Evolutionary conservation across 2,329 filamentous ascomycete species (phyloP).

Genomic region (Arthrobotrys sphaeroides): DNA sequence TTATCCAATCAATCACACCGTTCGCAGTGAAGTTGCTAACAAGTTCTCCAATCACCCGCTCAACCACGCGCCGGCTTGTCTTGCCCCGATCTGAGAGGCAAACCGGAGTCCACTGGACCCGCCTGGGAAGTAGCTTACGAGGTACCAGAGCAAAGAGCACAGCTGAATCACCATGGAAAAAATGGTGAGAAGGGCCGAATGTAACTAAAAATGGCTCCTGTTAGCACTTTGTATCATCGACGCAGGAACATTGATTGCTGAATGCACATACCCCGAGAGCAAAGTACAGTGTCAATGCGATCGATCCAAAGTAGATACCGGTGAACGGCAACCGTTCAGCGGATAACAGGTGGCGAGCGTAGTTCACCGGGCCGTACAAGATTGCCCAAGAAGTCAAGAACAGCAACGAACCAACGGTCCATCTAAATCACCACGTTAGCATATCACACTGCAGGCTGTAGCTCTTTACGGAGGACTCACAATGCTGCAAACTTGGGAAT

Average conservation of each 20-base stretch:
- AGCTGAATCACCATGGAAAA: conserved; percentile 85
- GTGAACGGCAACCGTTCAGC: conserved; percentile 89
- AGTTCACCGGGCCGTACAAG: conserved; percentile 88
- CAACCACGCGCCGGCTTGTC: conserved; percentile 88
- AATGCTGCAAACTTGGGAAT: conserved; percentile 95
- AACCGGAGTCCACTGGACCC: conserved; percentile 86
- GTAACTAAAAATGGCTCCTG: conserved; percentile 69
- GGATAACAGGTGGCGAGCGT: conserved; percentile 84
- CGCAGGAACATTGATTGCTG: conserved; percentile 36
- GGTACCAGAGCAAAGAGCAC: conserved; percentile 85
- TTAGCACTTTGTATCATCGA: conserved; percentile 21
- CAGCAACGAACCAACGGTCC: conserved; percentile 89
- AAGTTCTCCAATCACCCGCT: conserved; percentile 68
- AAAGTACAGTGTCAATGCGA: conserved; percentile 88
- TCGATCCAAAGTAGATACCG: conserved; percentile 92
- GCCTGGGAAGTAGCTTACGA: conserved; percentile 98
- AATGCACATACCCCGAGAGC: conserved; percentile 80
- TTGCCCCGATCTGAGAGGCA: conserved; percentile 84
- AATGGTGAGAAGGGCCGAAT: conserved; percentile 83
- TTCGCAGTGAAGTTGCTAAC: not conserved
- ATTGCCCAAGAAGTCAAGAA: conserved; percentile 94
- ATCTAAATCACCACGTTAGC: conserved; percentile 68
- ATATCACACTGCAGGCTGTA: conserved; percentile 42
- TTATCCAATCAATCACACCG: not conserved
- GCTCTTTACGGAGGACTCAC: conserved; percentile 71